Evolutionary conservation across 2,329 filamentous ascomycete genomes (phyloP), one percentile per base, ranked within the genome.

Genomic region (Dendryphion nanum): DNA sequence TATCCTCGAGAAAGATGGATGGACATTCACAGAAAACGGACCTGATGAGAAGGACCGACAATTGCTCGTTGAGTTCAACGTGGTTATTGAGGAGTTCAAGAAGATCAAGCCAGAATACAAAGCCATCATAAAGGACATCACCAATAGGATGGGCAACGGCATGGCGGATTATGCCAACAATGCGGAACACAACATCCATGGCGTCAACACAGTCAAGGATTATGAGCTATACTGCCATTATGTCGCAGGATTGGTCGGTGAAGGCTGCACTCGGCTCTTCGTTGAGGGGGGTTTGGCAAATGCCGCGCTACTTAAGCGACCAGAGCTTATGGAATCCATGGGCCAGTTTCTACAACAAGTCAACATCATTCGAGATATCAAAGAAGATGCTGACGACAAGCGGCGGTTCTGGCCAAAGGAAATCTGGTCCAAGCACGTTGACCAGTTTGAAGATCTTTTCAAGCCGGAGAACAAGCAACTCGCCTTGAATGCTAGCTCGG

Each of bases 171-270:
- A 95, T 64, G 86, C 81, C 28, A 76, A 86, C 51, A 93, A 94
- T 56, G 83, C 87, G 12, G 87, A 93, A 55, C 78, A 86, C 67
- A 88, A 89, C 55, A 73, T 79, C 49, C 81, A 89, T 42, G 89
- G 89, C 33, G 84, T 97, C 42, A 77, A 89, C 60, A 91, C 86
- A 0, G 71, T 95, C 53, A 77, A 84, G 36, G 90, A 97, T 54
- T 98, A 97, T 67, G 90, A 98, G 71, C 73, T 90, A 38, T 98
- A 98, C 75, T 98, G 93, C 71, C 89, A 95, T 68, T 97, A 97
- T 61, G 93, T 98, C 19, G 93, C 93, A n/a, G 93, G 93, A 19
- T 75, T 98, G n/a, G 93, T 98, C 21, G 93, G 93, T 40, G 91
- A 97, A 67, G 93, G 93, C 30, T 70, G 93, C 45, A 98, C 93